Percentiles rank a stretch among this genome's conserved stretches.
Evolutionary conservation across 768 basidiomycete species (phyloP).

Genomic region (Clitopilus passeckerianus): DNA sequence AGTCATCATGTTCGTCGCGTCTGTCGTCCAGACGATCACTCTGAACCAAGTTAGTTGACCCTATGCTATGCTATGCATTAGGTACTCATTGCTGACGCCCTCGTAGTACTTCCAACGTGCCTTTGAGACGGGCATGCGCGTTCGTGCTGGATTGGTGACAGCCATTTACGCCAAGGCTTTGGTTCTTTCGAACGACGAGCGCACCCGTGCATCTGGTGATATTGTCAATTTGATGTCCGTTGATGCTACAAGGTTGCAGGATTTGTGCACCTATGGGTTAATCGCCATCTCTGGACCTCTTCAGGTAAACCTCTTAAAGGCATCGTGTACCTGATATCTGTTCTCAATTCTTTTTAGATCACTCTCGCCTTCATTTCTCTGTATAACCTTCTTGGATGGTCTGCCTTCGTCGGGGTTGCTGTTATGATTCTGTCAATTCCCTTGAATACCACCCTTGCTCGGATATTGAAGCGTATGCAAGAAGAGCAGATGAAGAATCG

Average conservation of each 20-base stretch:
- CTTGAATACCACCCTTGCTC: slow-evolving; percentile 71
- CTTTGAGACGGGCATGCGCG: slow-evolving; percentile 88
- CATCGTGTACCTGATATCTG: not conserved
- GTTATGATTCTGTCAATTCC: slow-evolving; percentile 86
- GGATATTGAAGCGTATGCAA: slow-evolving; percentile 70
- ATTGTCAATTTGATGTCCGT: slow-evolving; percentile 95
- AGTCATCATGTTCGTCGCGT: slow-evolving; percentile 72
- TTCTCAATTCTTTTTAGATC: slow-evolving; percentile 41
- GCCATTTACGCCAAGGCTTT: slow-evolving; percentile 85
- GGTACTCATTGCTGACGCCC: not conserved
- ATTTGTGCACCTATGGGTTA: slow-evolving; percentile 77
- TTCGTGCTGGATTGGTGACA: slow-evolving; percentile 83
- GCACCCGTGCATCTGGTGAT: slow-evolving; percentile 78
- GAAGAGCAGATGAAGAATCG: slow-evolving; percentile 91
- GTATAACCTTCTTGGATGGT: slow-evolving; percentile 88
- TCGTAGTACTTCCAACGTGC: slow-evolving; percentile 79
- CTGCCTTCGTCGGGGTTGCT: slow-evolving; percentile 83
- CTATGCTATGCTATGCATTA: not conserved
- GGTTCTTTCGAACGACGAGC: slow-evolving; percentile 81
- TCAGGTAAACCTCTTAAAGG: slow-evolving; percentile 41
- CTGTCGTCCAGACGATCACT: slow-evolving; percentile 73
- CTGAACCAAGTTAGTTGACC: slow-evolving; percentile 61
- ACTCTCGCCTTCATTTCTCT: slow-evolving; percentile 85
- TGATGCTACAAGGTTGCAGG: slow-evolving; percentile 74
- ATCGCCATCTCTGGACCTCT: slow-evolving; percentile 84